Percentiles rank a stretch among this genome's conserved stretches.
Evolutionary conservation across 305 asterid genomes (phyloP).

Genomic region (Fraxinus platypoda): DNA sequence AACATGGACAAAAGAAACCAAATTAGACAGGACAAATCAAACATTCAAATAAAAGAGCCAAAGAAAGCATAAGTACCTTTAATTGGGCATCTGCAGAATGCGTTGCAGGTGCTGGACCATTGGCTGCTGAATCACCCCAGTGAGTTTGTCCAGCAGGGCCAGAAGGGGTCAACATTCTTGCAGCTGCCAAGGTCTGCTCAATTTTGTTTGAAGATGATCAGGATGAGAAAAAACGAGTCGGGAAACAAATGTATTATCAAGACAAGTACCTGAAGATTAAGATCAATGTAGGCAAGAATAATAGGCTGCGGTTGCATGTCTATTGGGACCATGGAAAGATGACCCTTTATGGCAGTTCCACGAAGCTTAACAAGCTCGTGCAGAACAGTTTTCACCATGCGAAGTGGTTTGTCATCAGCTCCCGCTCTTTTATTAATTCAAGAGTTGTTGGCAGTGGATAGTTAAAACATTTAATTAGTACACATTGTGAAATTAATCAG

Average conservation of each 20-base stretch:
- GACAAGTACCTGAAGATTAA: slow-evolving; percentile 84
- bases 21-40: neutral
- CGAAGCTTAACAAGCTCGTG: slow-evolving; percentile 99
- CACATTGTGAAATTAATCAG: neutral
- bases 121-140: slow-evolving; percentile 91
- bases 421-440: slow-evolving; percentile 69
- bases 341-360: slow-evolving; percentile 98
- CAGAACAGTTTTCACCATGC: slow-evolving; percentile 99
- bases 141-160: slow-evolving; percentile 95
- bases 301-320: slow-evolving; percentile 98
- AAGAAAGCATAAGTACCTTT: slow-evolving; percentile 49
- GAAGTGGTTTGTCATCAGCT: slow-evolving; percentile 98
- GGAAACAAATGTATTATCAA: slow-evolving; percentile 2
- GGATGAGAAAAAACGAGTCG: slow-evolving; percentile 15
- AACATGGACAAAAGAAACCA: neutral
- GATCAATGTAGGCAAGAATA: slow-evolving; percentile 97
- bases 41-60: neutral
- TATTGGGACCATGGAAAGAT: slow-evolving; percentile 96
- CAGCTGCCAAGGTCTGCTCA: slow-evolving; percentile 94
- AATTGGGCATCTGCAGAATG: slow-evolving; percentile 94
- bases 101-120: slow-evolving; percentile 73
- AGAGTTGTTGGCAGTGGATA: neutral
- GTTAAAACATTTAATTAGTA: slow-evolving; percentile 14
- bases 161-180: slow-evolving; percentile 99
- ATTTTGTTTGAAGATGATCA: slow-evolving; percentile 14